Evolutionary conservation across 2,329 filamentous ascomycete genomes (phyloP), one percentile per base, ranked within the genome.

Genomic region (Pseudocercospora vitis): DNA sequence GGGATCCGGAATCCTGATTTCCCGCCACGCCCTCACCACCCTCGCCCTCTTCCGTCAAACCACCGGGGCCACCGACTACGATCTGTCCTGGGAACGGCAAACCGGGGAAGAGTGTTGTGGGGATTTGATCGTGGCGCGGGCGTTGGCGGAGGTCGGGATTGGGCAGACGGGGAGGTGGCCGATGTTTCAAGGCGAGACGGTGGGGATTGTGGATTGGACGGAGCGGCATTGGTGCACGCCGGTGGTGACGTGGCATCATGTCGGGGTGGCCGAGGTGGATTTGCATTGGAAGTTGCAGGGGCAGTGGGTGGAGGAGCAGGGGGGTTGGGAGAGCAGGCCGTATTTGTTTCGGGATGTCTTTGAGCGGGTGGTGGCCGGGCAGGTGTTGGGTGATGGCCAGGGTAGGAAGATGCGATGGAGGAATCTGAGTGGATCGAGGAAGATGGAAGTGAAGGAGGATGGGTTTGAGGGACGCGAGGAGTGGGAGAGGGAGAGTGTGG

Each of bases 1-100:
- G 7, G 64, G 64, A 16, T 57, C 48, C 26, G 65, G 65, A 4
- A 55, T 65, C 37, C 35, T 66, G 16, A 39, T 67, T 24, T 66
- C 63, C 4, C 50, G 62, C 6, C 46, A 50, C 2, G 55, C 60
- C 2, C 29, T 32, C 11, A 24, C 40, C 42, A 50, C 11, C 6
- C 11, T 6, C 6, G 6, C 11, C 6, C 6, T 7, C 6, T 6
- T 11, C 6, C 6, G 26, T 6, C 26, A 29, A 11, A 7, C 26
- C 11, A 7, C 11, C 26, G 26, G 26, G 11, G 26, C 26, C 26
- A 11, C 6, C 6, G 26, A 6, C 6, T 29, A 29, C 26, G 26
- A 29, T 11, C 26, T 6, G 11, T 29, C 6, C 11, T 29, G 26
- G 26, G 26, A 29, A 29, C 6, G 11, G 6, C 6, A 29, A 11